phyloP scores from a whole-genome alignment of 164 flowering plant species.

The Magnolia changhungtana region DNA sequence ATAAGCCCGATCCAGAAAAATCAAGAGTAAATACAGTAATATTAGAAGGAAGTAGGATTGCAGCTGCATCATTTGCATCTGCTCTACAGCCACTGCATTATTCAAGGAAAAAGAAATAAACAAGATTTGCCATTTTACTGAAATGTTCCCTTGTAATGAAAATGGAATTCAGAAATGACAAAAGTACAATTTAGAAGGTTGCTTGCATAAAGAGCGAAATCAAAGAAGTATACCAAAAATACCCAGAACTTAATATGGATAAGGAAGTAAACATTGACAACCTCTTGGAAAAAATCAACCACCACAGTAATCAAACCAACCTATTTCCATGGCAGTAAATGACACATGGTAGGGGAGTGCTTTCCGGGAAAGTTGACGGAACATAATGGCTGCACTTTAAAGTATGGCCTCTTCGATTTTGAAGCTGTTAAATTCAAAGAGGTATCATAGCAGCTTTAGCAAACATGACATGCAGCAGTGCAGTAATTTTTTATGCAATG shows the following conservation, averaged over 20 bases:
- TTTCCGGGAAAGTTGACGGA: slow-evolving; percentile 64
- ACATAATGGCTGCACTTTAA: slow-evolving; percentile 86
- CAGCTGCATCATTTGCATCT: slow-evolving; percentile 96
- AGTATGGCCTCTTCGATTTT: slow-evolving; percentile 60
- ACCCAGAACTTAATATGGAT: neutral
- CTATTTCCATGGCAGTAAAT: slow-evolving; percentile 98
- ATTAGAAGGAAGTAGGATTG: slow-evolving; percentile 81
- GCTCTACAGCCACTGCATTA: slow-evolving; percentile 85
- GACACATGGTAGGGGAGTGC: slow-evolving; percentile 87
- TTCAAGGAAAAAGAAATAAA: slow-evolving; percentile 2
- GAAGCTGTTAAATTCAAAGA: slow-evolving; percentile 47
- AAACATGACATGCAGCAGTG: neutral
- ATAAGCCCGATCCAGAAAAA: slow-evolving; percentile 95
- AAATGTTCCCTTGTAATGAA: slow-evolving; percentile 1
- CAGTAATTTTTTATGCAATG: neutral
- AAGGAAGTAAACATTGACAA: neutral
- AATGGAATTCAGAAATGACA: neutral
- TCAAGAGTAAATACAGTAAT: slow-evolving; percentile 94
- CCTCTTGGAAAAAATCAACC: neutral
- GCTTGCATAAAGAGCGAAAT: neutral
- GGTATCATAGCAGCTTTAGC: slow-evolving; percentile 11
- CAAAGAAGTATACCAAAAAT: neutral
- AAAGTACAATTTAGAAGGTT: neutral
- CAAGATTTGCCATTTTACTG: slow-evolving; percentile 5
- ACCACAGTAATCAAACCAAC: slow-evolving; percentile 21